Conservation (phyloP, 2,329 filamentous ascomycete genomes). For the Geosmithia morbida region DNA sequence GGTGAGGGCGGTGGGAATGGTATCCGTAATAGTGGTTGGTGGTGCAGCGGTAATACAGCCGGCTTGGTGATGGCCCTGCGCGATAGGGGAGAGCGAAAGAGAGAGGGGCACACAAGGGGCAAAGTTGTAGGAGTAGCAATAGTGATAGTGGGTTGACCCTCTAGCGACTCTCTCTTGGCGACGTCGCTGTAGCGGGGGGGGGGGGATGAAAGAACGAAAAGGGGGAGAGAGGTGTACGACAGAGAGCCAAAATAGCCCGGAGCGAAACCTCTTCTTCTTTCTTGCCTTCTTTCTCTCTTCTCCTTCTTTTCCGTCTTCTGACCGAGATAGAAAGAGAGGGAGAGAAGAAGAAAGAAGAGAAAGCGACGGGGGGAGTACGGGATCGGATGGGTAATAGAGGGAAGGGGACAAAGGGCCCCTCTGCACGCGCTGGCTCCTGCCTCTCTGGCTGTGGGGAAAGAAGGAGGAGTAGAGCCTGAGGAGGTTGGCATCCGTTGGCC, state of each 20-base stretch:
- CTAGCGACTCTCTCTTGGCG: too few relatives aligned
- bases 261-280: too few relatives aligned
- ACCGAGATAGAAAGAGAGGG: not conserved
- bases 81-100: not conserved
- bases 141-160: not conserved
- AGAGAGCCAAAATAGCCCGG: not conserved
- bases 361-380: not conserved
- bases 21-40: not conserved
- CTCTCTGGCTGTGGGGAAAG: too few relatives aligned
- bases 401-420: not conserved
- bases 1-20: not conserved
- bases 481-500: too few relatives aligned
- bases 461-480: too few relatives aligned
- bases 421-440: not conserved
- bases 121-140: not conserved
- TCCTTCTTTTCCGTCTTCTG: too few relatives aligned
- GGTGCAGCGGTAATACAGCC: not conserved
- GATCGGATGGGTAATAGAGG: not conserved
- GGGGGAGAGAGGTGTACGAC: too few relatives aligned
- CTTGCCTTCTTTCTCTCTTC: too few relatives aligned
- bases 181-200: too few relatives aligned
- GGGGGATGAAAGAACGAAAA: not conserved
- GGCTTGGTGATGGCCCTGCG: not conserved
- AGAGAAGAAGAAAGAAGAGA: not conserved
- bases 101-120: not conserved